Evolutionary conservation across 1,284 basidiomycete species (phyloP).

Genomic region (Coriolopsis trogii): DNA sequence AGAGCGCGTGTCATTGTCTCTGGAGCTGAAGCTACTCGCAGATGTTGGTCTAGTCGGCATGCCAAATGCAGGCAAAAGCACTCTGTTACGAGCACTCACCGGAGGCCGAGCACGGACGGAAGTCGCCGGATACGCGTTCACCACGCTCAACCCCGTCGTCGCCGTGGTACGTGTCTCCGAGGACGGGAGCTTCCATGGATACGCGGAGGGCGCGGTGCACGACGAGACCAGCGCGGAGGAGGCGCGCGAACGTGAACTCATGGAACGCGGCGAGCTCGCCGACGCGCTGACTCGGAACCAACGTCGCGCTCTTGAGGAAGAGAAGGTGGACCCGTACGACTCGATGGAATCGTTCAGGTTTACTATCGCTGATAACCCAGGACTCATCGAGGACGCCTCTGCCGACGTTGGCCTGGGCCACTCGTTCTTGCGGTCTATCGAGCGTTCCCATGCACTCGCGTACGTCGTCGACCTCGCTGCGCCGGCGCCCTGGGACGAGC

Average conservation of each 20-base stretch:
- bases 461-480: constrained; percentile 91
- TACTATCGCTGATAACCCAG: constrained; percentile 97
- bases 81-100: constrained; percentile 87
- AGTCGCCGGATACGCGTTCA: constrained; percentile 92
- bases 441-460: constrained; percentile 87
- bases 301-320: constrained; percentile 21
- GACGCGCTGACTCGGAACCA: constrained; percentile 55
- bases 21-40: constrained; percentile 95
- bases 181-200: constrained; percentile 78
- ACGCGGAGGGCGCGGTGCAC: constrained; percentile 54
- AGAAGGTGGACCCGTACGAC: constrained; percentile 43
- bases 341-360: constrained; percentile 80
- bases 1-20: constrained; percentile 78
- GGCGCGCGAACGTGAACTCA: constrained; percentile 45
- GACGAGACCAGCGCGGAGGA: constrained; percentile 76
- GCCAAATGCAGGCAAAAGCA: constrained; percentile 93
- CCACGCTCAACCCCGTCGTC: constrained; percentile 94
- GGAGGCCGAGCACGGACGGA: constrained; percentile 84
- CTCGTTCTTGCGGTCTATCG: constrained; percentile 91
- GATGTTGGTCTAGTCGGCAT: constrained; percentile 96
- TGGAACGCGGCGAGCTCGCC: constrained; percentile 55
- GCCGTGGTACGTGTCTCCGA: constrained; percentile 87
- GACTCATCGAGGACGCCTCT: constrained; percentile 84
- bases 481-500: constrained; percentile 75
- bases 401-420: constrained; percentile 93